These are phyloP conservation scores for Corchorus capsularis DNA, from an alignment of 345 rosid genomes.

Conservation along the genomic window DNA sequence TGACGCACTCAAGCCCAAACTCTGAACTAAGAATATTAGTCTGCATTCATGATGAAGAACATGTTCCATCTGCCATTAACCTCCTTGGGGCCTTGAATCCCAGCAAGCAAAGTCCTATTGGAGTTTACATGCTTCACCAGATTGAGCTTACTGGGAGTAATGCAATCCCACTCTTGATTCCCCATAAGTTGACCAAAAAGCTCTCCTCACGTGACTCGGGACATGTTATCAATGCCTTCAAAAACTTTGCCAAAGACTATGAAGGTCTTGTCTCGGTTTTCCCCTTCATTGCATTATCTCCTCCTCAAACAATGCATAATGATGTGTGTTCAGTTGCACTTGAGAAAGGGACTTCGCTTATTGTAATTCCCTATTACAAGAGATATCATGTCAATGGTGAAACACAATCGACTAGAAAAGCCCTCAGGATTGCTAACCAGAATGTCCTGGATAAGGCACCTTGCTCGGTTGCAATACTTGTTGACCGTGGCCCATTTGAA, in stretches of 20 bases:
- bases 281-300: conserved; percentile 79
- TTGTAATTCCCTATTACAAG: too few relatives aligned
- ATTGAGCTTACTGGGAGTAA: conserved; percentile 81
- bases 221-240: conserved; percentile 84
- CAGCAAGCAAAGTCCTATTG: conserved; percentile 66
- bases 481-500: too few relatives aligned
- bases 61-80: conserved; percentile 83
- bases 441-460: too few relatives aligned
- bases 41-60: conserved; percentile 77
- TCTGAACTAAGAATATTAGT: conserved; percentile 61
- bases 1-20: conserved; percentile 62
- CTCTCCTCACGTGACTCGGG: conserved; percentile 59
- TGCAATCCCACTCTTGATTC: conserved; percentile 86
- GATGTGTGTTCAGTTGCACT: too few relatives aligned
- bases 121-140: conserved; percentile 76
- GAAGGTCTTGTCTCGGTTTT: conserved; percentile 50
- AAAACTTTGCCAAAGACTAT: conserved; percentile 63
- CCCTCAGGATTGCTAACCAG: too few relatives aligned
- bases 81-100: conserved; percentile 82
- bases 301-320: too few relatives aligned
- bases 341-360: too few relatives aligned
- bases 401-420: too few relatives aligned
- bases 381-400: too few relatives aligned
- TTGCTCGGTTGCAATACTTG: too few relatives aligned
- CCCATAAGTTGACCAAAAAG: conserved; percentile 53